Base-by-base conservation (phyloP, 164 flowering plant genomes). In the Warburgia ugandensis region DNA sequence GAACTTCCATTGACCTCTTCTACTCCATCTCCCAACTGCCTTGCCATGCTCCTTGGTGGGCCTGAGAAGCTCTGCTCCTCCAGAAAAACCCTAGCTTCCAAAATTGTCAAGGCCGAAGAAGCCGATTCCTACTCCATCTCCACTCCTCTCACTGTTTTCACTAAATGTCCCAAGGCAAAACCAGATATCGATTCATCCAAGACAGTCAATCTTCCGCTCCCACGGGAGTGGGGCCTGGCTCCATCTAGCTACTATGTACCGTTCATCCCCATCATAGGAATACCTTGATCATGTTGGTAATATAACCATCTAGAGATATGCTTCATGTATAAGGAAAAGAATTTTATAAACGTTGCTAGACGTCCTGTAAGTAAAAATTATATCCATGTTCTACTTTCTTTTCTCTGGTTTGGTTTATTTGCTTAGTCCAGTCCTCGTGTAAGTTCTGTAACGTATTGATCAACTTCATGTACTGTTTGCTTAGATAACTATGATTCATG, bases 211-310 rank as follows among this genome's bases (percentile, higher is more conserved):
- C 54, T 81, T 14, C 94, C 89, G 41, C 29, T 85, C 13, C 94
- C 94, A 8, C 64, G 58, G 5, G 89, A 85, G 59, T 85, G 86
- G 83, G 94, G 94, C 3, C 31, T 85, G 0, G 76, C 94, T 17
- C 94, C 94, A 8, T 39, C 83, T 19, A 82, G 94, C 70, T 80
- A 76, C 54, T 84, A 84, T 27, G 0, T 75, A 29, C 85, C 85
- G 1, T 65, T 76, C 66, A 5, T 79, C 28, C 87, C 85, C 62
- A 81, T 81, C 53, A 79, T 84, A 2, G 94, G 88, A 8, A 70
- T 84, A 29, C 94, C 94, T 4, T 84, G 55, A n/a, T n/a, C n/a
- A 75, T 29, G 41, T 14, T 6, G 16, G 41, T 3, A 37, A 13
- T 13, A 14, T 12, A 4, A 3, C n/a, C n/a, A n/a, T n/a, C n/a